Evolutionary conservation across 495 filamentous ascomycete genomes (phyloP).

Genomic region (Viridothelium virens): DNA sequence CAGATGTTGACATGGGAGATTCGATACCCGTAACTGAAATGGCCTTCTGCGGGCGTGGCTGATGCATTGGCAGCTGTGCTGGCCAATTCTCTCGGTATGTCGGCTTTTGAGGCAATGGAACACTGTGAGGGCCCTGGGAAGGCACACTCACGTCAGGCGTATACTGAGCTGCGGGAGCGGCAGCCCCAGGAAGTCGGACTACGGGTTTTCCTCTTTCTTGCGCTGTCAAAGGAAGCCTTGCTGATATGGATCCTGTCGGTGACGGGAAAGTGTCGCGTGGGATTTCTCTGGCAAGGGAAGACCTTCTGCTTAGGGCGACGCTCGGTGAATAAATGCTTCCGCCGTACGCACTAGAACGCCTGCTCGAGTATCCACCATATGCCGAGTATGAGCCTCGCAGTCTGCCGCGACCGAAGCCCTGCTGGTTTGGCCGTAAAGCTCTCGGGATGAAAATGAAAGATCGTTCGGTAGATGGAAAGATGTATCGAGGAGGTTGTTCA

Average conservation of each 20-base stretch:
- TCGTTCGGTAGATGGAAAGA: conserved; percentile 78
- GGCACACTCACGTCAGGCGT: conserved; percentile 17
- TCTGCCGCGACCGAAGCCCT: conserved; percentile 62
- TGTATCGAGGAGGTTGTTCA: conserved; percentile 66
- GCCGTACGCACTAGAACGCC: conserved; percentile 72
- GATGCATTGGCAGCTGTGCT: conserved; percentile 79
- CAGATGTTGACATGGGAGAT: conserved; percentile 62
- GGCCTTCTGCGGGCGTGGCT: conserved; percentile 89
- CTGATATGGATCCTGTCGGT: conserved; percentile 67
- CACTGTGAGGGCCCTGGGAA: not conserved
- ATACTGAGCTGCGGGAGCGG: conserved; percentile 25
- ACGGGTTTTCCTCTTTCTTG: conserved; percentile 63
- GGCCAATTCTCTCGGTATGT: conserved; percentile 70
- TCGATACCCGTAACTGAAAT: conserved; percentile 94
- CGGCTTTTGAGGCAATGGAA: conserved; percentile 59
- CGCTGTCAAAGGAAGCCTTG: conserved; percentile 50
- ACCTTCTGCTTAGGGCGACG: conserved; percentile 81
- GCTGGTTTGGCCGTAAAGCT: conserved; percentile 85
- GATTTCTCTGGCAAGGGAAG: conserved; percentile 71
- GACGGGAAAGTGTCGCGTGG: conserved; percentile 69
- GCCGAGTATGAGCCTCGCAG: conserved; percentile 59
- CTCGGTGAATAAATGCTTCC: conserved; percentile 85
- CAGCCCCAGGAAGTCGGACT: conserved; percentile 62
- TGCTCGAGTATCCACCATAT: conserved; percentile 55
- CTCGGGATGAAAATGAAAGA: conserved; percentile 98